Percentiles rank a stretch among this genome's conserved stretches.
Evolutionary conservation across 345 rosid species (phyloP).

Genomic region (Orychophragmus violaceus): DNA sequence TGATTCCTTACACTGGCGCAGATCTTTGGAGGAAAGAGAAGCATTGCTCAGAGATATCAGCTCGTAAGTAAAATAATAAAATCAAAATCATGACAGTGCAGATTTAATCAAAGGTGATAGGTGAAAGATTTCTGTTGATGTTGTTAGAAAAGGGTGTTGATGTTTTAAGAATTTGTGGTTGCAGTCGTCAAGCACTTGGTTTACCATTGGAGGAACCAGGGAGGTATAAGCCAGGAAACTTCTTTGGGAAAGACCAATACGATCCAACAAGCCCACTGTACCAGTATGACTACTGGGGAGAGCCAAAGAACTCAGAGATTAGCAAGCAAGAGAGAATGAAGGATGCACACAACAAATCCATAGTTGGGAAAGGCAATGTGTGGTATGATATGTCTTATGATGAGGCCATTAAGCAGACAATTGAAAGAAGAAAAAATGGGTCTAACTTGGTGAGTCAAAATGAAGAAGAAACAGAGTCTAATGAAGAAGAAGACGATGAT

Average conservation of each 20-base stretch:
- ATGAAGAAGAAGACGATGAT: constrained; percentile 25
- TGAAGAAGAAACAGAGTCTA: constrained; percentile 40
- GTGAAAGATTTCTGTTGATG: too few species aligned
- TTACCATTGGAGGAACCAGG: constrained; percentile 96
- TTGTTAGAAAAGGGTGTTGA: neutral
- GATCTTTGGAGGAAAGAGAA: constrained; percentile 92
- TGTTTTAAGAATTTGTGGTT: too few species aligned
- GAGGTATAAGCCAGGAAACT: constrained; percentile 69
- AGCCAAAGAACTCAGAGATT: constrained; percentile 83
- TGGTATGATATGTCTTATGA: constrained; percentile 89
- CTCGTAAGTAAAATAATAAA: constrained; percentile 61
- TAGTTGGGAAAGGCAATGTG: constrained; percentile 71
- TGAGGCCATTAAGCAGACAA: constrained; percentile 56
- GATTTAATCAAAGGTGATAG: neutral
- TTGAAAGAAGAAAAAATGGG: constrained; percentile 52
- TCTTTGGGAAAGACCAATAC: constrained; percentile 80
- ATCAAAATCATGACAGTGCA: neutral
- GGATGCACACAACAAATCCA: constrained; percentile 73
- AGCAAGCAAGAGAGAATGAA: constrained; percentile 66
- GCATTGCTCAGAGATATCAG: constrained; percentile 91
- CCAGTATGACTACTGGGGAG: constrained; percentile 92
- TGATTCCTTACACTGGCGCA: constrained; percentile 78
- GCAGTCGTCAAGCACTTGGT: constrained; percentile 82
- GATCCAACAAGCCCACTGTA: constrained; percentile 78
- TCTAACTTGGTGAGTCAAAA: constrained; percentile 29